Conservation (phyloP, 768 basidiomycete species). For the Leccinum boreale region DNA sequence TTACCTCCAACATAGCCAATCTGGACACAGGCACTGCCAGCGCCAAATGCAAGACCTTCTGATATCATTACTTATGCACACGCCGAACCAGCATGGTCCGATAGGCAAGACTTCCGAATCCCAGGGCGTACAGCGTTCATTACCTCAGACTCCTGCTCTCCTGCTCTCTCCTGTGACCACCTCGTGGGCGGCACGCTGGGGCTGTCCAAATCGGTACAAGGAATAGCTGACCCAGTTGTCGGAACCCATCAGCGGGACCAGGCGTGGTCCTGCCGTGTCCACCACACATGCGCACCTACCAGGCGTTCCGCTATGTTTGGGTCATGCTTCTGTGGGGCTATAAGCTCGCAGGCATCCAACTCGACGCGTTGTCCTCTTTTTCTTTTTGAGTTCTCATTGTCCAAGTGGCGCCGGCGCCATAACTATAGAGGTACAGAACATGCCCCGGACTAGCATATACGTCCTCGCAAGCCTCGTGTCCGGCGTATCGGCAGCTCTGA, state of each 20-base stretch:
- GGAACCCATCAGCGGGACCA: slow-evolving; percentile 3
- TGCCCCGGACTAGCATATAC: slow-evolving; percentile 16
- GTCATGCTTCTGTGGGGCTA: slow-evolving; percentile 20
- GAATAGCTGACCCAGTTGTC: slow-evolving; percentile 1
- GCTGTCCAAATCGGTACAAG: neutral
- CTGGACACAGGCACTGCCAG: neutral
- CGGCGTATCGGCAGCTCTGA: slow-evolving; percentile 17
- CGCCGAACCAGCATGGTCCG: slow-evolving; percentile 15
- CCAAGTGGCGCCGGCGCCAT: slow-evolving; percentile 13
- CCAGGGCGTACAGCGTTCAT: slow-evolving; percentile 17
- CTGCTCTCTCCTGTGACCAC: slow-evolving; percentile 3
- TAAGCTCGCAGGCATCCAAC: slow-evolving; percentile 13
- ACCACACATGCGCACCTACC: slow-evolving; percentile 17
- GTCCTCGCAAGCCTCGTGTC: slow-evolving; percentile 21
- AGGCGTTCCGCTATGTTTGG: slow-evolving; percentile 21
- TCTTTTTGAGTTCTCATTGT: slow-evolving; percentile 4
- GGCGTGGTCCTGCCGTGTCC: slow-evolving; percentile 19
- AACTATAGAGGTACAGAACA: slow-evolving; percentile 9
- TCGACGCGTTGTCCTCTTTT: slow-evolving; percentile 5
- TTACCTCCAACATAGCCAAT: neutral
- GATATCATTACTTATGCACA: slow-evolving; percentile 2
- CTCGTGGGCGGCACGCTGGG: slow-evolving; percentile 13
- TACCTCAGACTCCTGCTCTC: slow-evolving; percentile 13
- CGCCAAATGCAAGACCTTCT: neutral
- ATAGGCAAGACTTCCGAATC: slow-evolving; percentile 8